Base-by-base conservation (phyloP, 192 early-diverging fungal species). In the Phycomyces nitens region DNA sequence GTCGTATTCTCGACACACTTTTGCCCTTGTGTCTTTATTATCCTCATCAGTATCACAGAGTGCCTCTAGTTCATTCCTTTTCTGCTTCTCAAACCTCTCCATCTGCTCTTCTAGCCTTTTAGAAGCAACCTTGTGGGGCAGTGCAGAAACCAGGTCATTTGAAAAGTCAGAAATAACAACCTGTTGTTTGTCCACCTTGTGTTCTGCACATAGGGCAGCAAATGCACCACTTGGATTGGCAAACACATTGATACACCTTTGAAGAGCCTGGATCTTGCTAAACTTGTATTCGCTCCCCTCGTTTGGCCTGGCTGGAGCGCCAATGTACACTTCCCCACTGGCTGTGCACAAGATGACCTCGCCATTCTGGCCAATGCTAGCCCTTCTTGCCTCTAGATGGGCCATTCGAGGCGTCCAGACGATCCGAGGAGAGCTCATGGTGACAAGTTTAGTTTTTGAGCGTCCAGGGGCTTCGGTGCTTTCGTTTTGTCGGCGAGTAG, bases 311-410 rank as follows among this genome's bases (percentile, higher is more conserved):
- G 58, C 58, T 49, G 70, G 68, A 22, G 64, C 73, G 8, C 90
- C 88, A 20, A 83, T 64, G 62, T 78, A 93, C 0, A 86, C 88
- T 68, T 87, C 82, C 1, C 91, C 88, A 3, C 71, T 72, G 8
- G 65, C 67, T 14, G 91, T 93, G n/a, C 71, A 69, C n/a, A 91
- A 64, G 51, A 92, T 71, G 0, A 91, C 68, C 5, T 80, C 80
- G 0, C 82, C 84, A 63, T 91, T 81, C 47, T 90, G 84, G 3
- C 89, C 89, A 27, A 93, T 73, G 8, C 83, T 81, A 40, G 86
- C 80, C 68, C 90, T 84, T 0, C 58, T 62, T 21, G 82, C 80
- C 9, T 64, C 70, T 22, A 86, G 65, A 51, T 79, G 72, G 1
- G 75, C 68, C 20, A 77, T 80, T 11, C 77, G 66, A 21, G 66